A percentile compares a stretch with the other conserved stretches of the same genome.
These are phyloP conservation scores for Polyporus arcularius DNA, from an alignment of 768 basidiomycete species.

Conservation along the genomic window DNA sequence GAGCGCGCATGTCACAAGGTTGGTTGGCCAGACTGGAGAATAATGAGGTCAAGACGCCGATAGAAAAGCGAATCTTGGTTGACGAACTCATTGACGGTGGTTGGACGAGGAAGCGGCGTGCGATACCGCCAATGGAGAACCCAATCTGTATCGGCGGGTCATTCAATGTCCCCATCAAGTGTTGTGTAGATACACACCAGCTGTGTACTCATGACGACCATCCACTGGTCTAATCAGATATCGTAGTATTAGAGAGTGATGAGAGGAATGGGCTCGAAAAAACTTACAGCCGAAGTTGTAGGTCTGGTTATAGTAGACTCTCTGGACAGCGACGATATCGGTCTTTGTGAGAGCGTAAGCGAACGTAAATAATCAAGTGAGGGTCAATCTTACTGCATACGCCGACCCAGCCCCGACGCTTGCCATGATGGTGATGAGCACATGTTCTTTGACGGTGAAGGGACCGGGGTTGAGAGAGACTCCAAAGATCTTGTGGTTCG, in stretches of 20 bases:
- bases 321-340: conserved; percentile 74
- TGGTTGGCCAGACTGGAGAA: conserved; percentile 63
- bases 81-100: conserved; percentile 51
- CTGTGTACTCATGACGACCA: conserved; percentile 79
- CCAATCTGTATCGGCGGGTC: conserved; percentile 61
- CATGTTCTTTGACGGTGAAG: conserved; percentile 63
- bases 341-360: conserved; percentile 37
- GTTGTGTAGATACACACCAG: conserved; percentile 50
- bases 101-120: conserved; percentile 71
- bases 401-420: conserved; percentile 40
- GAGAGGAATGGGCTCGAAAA: not conserved
- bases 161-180: not conserved
- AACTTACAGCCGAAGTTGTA: conserved; percentile 52
- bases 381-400: conserved; percentile 39
- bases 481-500: conserved; percentile 58
- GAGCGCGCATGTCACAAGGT: conserved; percentile 71
- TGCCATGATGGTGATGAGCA: conserved; percentile 48
- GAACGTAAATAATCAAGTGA: not conserved
- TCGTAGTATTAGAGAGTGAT: not conserved
- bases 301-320: conserved; percentile 62
- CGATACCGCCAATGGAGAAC: conserved; percentile 79
- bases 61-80: not conserved
- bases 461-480: conserved; percentile 71
- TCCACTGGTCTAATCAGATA: conserved; percentile 64
- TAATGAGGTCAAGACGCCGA: not conserved